Conservation (phyloP, 225 moss, liverwort and hornwort genomes). For the Pseudoscleropodium purum region DNA sequence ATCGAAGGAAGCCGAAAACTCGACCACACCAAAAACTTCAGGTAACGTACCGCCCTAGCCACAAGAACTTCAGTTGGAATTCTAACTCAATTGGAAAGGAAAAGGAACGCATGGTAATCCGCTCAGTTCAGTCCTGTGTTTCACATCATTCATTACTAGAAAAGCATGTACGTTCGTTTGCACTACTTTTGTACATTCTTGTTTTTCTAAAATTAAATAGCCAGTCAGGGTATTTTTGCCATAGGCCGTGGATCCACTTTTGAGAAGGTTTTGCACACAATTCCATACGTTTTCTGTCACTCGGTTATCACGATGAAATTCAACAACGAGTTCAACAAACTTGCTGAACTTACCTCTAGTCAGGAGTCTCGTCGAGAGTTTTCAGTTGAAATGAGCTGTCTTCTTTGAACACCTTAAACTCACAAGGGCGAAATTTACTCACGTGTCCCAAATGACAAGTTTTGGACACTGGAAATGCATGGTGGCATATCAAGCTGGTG, state of each 20-base stretch:
- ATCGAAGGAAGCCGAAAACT: slow-evolving; percentile 68
- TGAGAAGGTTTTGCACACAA: background rate
- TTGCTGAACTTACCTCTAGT: background rate
- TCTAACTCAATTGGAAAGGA: background rate
- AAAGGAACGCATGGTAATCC: background rate
- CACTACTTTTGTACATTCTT: background rate
- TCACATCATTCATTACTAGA: background rate
- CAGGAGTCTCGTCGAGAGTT: background rate
- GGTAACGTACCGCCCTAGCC: background rate
- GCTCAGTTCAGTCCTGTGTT: background rate
- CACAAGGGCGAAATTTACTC: background rate
- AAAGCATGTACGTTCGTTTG: background rate
- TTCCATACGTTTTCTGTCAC: background rate
- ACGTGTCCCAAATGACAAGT: background rate
- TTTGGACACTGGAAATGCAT: background rate
- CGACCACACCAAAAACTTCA: slow-evolving; percentile 42
- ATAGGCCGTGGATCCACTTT: background rate
- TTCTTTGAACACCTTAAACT: background rate
- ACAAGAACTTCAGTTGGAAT: background rate
- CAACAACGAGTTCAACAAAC: background rate
- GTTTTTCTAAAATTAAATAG: too few relatives aligned
- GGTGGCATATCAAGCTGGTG: background rate
- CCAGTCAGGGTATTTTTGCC: background rate
- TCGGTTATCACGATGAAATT: background rate
- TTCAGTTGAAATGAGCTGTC: background rate